phyloP scores from a whole-genome alignment of 2,329 filamentous ascomycete genomes.

The Eutypella sp. region DNA sequence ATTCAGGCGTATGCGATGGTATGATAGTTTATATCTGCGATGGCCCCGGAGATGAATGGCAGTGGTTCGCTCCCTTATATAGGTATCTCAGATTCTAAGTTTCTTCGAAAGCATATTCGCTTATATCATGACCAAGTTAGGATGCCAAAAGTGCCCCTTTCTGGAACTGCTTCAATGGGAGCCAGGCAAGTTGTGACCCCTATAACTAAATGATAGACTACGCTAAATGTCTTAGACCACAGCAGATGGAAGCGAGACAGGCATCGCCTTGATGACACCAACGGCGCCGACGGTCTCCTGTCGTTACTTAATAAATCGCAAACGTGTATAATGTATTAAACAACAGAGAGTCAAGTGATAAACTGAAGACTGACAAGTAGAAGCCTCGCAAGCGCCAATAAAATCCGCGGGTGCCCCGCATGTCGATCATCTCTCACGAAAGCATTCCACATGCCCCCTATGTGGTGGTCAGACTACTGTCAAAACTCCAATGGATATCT shows the following conservation, averaged over 20 bases:
- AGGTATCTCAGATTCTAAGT: too few relatives aligned
- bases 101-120: too few relatives aligned
- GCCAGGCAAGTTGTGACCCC: background rate
- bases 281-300: background rate
- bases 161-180: background rate
- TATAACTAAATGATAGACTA: background rate
- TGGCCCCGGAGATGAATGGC: too few relatives aligned
- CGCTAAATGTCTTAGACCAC: background rate
- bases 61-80: too few relatives aligned
- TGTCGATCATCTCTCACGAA: constrained; percentile 22
- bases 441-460: constrained; percentile 23
- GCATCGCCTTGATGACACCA: background rate
- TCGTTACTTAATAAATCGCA: background rate
- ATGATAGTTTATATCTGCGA: too few relatives aligned
- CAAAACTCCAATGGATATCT: constrained; percentile 35
- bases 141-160: too few relatives aligned
- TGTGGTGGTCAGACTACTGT: constrained; percentile 32
- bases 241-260: background rate
- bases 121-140: too few relatives aligned
- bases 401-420: constrained; percentile 21
- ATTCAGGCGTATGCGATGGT: too few relatives aligned
- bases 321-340: background rate
- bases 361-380: constrained; percentile 1
- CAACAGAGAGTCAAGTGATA: background rate
- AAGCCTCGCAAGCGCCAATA: constrained; percentile 28